Base-by-base conservation (phyloP, 257 asterid genomes). In the Fraxinus cuspidata region DNA sequence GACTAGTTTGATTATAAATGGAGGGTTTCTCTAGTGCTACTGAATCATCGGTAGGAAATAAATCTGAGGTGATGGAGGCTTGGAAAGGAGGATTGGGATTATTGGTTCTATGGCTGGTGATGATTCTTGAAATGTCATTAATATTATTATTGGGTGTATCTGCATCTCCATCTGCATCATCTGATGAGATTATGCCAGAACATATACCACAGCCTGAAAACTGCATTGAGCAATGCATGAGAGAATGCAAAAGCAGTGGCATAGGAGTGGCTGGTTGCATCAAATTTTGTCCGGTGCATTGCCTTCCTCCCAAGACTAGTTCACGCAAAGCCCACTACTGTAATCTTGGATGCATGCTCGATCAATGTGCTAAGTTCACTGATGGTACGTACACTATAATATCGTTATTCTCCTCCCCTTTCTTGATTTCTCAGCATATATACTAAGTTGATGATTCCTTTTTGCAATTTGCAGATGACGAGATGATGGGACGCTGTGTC, bases 271-370 rank as follows among this genome's bases (percentile, higher is more conserved):
- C 79, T 27, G 74, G 81, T 68, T 86, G 90, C 81, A 73, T 84
- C 88, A 80, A 80, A 68, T 86, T 84, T 75, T 86, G 90, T 18
- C 88, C 86, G 0, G 85, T 84, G 60, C 90, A 84, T 65, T 86
- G 90, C 34, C 86, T 86, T 71, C 86, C 90, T 34, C 81, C 79
- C 9, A 81, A 84, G 44, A 53, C 75, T 31, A 56, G 11, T 21
- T 49, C 88, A 0, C 38, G 60, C 6, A 82, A 75, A 42, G 74
- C 79, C 67, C 90, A 76, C 79, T 77, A 74, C 67, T 84, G 88
- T 73, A 82, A 40, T 56, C 87, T 82, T 42, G 86, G 84, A 40
- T 86, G 87, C 21, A 81, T 86, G 87, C 85, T 86, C 3, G 84
- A 86, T 40, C 77, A 77, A 81, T 83, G 89, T 65, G 68, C 89